Evolutionary conservation across 1,284 basidiomycete genomes (phyloP).

Genomic region (Phellinidium pouzarii): DNA sequence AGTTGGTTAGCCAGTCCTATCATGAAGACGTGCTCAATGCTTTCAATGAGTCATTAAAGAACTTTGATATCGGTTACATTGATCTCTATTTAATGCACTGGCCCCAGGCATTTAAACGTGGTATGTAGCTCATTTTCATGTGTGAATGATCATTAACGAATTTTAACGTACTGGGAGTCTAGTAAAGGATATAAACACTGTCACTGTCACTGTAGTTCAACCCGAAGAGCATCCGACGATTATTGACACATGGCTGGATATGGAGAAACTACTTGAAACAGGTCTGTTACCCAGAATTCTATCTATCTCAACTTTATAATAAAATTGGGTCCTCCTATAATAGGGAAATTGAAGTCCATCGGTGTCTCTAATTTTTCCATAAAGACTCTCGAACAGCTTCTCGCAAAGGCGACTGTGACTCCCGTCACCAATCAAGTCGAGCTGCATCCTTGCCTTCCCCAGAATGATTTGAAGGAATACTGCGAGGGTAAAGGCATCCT

Average conservation of each 20-base stretch:
- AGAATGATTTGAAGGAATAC: constrained; percentile 47
- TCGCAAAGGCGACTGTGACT: constrained; percentile 34
- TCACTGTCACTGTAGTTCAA: too few species aligned
- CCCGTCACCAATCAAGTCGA: constrained; percentile 65
- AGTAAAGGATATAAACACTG: too few species aligned
- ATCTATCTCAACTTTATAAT: not conserved
- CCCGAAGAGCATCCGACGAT: constrained; percentile 35
- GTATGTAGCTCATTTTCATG: not conserved
- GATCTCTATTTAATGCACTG: constrained; percentile 72
- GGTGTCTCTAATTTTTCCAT: constrained; percentile 67
- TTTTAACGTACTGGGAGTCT: too few species aligned
- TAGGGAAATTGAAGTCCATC: constrained; percentile 44
- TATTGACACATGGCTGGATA: constrained; percentile 50
- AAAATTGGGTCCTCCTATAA: too few species aligned
- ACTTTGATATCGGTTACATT: constrained; percentile 56
- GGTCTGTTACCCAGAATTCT: constrained; percentile 24
- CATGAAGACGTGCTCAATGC: constrained; percentile 45
- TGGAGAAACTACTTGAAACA: constrained; percentile 47
- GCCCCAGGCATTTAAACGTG: constrained; percentile 32
- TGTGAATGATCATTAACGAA: not conserved
- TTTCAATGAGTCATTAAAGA: constrained; percentile 48
- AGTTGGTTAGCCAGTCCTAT: constrained; percentile 26
- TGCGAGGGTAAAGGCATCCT: constrained; percentile 55
- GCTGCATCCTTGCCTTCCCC: constrained; percentile 50
- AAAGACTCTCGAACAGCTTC: constrained; percentile 38